Evolutionary conservation across 2,329 filamentous ascomycete species (phyloP), one percentile per base, ranked within the genome.

Genomic region (Alternaria gaisen): DNA sequence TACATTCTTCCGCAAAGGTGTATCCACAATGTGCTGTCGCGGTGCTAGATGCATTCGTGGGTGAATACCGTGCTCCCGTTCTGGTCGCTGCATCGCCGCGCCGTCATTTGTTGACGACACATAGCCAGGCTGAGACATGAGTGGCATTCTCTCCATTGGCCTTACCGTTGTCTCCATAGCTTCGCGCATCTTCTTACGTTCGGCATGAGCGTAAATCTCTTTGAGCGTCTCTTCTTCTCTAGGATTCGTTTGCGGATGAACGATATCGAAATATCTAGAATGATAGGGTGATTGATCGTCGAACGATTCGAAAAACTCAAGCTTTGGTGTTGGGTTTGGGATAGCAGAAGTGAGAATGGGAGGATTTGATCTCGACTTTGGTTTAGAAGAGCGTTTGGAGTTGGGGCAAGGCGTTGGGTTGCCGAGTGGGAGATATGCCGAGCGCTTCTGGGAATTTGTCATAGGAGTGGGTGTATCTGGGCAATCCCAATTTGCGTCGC

Each of bases 401-500:
- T 43, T 24, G 4, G 52, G 20, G n/a, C 34, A 24, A 8, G 36
- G 22, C 11, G 30, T 53, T 18, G 44, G 43, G 12, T 34, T 53
- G 18, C 56, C 59, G 41, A 70, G 59, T 3, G 66, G 66, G 12
- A 54, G 48, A 36, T 72, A 68, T 2, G 66, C 61, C 5, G 61
- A 52, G 7, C 48, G 53, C 22, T 64, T 61, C 32, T 72, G 69
- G n/a, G 58, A 61, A 24, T 34, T 59, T 11, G 66, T 57, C 44
- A 71, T 62, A 9, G 69, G 69, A 0, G 70, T 68, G 2, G 70
- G 70, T 22, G 70, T 72, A 10, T 69, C 66, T 10, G 69, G 70
- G 4, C 58, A 57, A 2, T 65, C 63, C 14, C 14, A 18, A 2
- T 42, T 8, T 14, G 36, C 50, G 30, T 50, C 42, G 16, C 18